Conservation (phyloP, 2,329 filamentous ascomycete genomes). For the Pseudocercospora macadamiae region DNA sequence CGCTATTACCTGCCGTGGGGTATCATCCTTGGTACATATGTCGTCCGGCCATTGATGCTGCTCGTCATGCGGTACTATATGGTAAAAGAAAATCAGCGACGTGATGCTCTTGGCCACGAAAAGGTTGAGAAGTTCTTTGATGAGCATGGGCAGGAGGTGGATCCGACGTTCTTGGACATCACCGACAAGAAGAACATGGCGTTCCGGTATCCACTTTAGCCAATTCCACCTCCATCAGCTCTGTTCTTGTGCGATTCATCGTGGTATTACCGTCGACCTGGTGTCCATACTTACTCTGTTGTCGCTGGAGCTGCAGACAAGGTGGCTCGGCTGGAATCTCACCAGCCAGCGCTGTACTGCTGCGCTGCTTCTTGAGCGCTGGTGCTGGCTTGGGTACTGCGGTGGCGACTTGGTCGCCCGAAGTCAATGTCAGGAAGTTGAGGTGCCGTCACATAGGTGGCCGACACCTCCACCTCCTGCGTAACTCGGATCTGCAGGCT, state of each 20-base stretch:
- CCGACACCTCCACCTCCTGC: background rate
- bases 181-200: slow-evolving; percentile 21
- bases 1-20: slow-evolving; percentile 20
- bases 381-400: background rate
- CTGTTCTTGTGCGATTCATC: background rate
- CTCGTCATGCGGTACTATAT: slow-evolving; percentile 15
- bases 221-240: background rate
- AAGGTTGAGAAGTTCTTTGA: slow-evolving; percentile 31
- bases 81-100: slow-evolving; percentile 16
- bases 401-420: background rate
- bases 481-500: background rate
- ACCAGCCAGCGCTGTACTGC: background rate
- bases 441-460: background rate
- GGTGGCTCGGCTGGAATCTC: background rate
- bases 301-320: background rate
- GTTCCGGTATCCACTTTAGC: slow-evolving; percentile 18
- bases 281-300: background rate
- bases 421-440: background rate
- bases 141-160: slow-evolving; percentile 30
- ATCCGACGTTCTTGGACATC: slow-evolving; percentile 24
- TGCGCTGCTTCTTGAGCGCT: background rate
- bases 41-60: slow-evolving; percentile 13
- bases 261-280: background rate
- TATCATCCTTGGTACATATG: slow-evolving; percentile 19
- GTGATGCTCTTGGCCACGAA: slow-evolving; percentile 20